Percentiles rank a stretch among this genome's conserved stretches.
Conservation (phyloP, 495 filamentous ascomycete species). For the Penicillium waksmanii region DNA sequence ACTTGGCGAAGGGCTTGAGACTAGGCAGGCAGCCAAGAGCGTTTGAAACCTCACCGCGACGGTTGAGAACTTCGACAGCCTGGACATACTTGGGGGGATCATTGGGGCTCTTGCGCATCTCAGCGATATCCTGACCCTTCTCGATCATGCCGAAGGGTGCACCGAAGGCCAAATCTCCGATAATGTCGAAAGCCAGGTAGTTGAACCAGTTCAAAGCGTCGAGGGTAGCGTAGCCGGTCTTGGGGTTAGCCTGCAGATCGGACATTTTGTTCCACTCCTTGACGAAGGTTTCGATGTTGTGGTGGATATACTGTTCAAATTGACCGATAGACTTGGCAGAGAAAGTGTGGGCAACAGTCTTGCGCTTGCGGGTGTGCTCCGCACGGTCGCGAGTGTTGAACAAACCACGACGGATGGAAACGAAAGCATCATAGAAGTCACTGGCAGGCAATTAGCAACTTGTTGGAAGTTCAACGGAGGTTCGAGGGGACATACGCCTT, state of each 20-base stretch:
- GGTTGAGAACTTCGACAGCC: slow-evolving; percentile 59
- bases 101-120: slow-evolving; percentile 56
- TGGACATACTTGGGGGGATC: slow-evolving; percentile 50
- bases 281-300: slow-evolving; percentile 76
- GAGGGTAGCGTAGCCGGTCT: slow-evolving; percentile 59
- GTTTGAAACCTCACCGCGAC: slow-evolving; percentile 57
- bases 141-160: slow-evolving; percentile 59
- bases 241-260: slow-evolving; percentile 46
- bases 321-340: slow-evolving; percentile 77
- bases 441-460: slow-evolving; percentile 33
- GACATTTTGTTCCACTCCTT: slow-evolving; percentile 68
- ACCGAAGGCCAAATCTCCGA: slow-evolving; percentile 65
- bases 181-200: slow-evolving; percentile 91
- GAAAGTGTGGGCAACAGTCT: slow-evolving; percentile 87
- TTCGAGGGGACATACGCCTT: slow-evolving; percentile 59
- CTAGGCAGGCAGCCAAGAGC: slow-evolving; percentile 51
- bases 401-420: slow-evolving; percentile 81
- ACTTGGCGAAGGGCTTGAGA: slow-evolving; percentile 55
- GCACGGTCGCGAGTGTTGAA: slow-evolving; percentile 88
- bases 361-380: slow-evolving; percentile 88
- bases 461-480: background rate
- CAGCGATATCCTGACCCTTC: slow-evolving; percentile 60
- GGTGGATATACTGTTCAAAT: slow-evolving; percentile 88
- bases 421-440: slow-evolving; percentile 90
- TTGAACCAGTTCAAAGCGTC: slow-evolving; percentile 94